phyloP scores from a whole-genome alignment of 495 filamentous ascomycete genomes.

The Thozetella sp. region DNA sequence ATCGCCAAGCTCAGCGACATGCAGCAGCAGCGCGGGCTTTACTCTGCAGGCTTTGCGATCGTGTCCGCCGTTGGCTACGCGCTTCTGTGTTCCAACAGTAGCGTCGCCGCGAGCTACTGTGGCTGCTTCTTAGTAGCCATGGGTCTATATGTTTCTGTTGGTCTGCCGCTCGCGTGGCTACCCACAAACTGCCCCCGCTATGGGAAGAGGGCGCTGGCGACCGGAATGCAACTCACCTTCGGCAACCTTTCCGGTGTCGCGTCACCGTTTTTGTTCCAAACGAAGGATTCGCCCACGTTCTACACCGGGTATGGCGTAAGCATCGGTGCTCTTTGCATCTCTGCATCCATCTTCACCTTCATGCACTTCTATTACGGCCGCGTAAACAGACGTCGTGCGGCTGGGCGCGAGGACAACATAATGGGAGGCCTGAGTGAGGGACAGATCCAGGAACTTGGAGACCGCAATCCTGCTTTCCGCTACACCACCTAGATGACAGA shows the following conservation, averaged over 20 bases:
- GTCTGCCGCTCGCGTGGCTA: slow-evolving; percentile 70
- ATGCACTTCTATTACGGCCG: slow-evolving; percentile 1
- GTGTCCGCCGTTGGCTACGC: slow-evolving; percentile 71
- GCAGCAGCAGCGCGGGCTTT: slow-evolving; percentile 62
- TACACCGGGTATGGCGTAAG: background rate
- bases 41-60: slow-evolving; percentile 55
- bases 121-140: slow-evolving; percentile 69
- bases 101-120: background rate
- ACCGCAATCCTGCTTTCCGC: background rate
- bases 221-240: slow-evolving; percentile 68
- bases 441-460: background rate
- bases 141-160: slow-evolving; percentile 71
- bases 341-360: background rate
- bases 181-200: slow-evolving; percentile 62
- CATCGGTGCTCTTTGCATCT: background rate
- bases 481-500: background rate
- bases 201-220: slow-evolving; percentile 71
- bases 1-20: slow-evolving; percentile 64
- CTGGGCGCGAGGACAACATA: background rate
- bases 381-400: background rate
- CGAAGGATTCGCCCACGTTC: background rate
- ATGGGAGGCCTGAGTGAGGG: background rate
- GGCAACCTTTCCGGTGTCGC: slow-evolving; percentile 72
- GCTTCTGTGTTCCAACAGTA: slow-evolving; percentile 54
- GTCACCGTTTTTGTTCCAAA: slow-evolving; percentile 58